These are phyloP conservation scores for Medicago arabica DNA, from an alignment of 306 rosid genomes.

Conservation along the genomic window DNA sequence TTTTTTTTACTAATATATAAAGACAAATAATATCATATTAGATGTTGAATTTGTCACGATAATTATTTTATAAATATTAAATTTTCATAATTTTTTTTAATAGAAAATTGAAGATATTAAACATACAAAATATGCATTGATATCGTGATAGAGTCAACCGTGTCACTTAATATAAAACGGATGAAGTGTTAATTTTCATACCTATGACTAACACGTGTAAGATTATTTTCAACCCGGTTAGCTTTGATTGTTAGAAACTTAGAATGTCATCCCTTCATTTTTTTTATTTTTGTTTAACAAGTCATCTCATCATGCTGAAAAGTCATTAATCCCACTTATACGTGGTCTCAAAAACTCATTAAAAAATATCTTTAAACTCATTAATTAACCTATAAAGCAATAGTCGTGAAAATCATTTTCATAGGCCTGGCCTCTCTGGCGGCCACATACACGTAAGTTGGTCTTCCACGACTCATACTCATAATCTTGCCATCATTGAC, in stretches of 20 bases:
- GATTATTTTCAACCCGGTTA: not conserved
- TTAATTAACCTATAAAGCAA: not conserved
- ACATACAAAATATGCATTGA: no score
- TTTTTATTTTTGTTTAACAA: no score
- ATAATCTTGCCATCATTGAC: not conserved
- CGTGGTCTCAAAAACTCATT: not conserved
- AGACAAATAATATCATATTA: no score
- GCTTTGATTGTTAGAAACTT: slow-evolving; percentile 10
- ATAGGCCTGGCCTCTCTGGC: not conserved
- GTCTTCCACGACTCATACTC: not conserved
- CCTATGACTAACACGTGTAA: not conserved
- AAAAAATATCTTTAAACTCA: not conserved
- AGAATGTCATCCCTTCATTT: not conserved
- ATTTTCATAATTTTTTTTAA: no score
- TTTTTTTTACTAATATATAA: no score
- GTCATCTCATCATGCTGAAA: not conserved
- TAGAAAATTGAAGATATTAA: no score
- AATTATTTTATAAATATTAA: no score
- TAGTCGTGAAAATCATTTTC: slow-evolving; percentile 5
- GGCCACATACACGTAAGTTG: not conserved
- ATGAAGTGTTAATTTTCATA: no score
- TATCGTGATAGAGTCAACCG: no score
- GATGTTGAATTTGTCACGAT: no score
- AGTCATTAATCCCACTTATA: not conserved
- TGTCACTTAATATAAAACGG: no score